Base-by-base conservation (phyloP, 441 rosid genomes). In the Brassica balearica region DNA sequence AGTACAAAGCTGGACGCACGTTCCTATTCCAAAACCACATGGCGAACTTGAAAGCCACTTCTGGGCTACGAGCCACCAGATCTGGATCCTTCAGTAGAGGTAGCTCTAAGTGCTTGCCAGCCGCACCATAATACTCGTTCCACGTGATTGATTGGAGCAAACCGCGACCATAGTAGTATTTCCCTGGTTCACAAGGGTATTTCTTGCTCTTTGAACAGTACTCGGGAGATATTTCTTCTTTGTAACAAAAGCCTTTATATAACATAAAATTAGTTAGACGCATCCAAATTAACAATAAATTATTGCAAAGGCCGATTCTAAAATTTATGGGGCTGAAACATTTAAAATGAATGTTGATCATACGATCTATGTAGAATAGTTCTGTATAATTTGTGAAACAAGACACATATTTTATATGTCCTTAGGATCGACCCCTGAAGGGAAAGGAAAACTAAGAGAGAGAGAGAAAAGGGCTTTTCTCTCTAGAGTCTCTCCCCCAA, bases 91-190 rank as follows among this genome's bases (percentile, higher is more conserved):
- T 82, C 60, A 87, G 72, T 23, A 88, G 80, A n/a, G 88, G 86
- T 29, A 89, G 70, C 2, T 85, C 82, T 0, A 86, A 69, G 69
- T 73, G 66, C 4, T 74, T 53, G 1, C 89, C 87, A 2, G 87
- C 88, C 0, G 90, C 86, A 46, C 92, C 91, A 20, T 87, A 87
- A 73, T 89, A 87, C 86, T 29, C 87, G 72, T 89, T 89, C 92
- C 91, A 89, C 10, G 85, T 83, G 23, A 86, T 81, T 43, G 76
- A 65, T 65, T 87, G 92, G 77, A 89, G 80, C 6, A 86, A 81
- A 27, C 92, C 87, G 1, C 91, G 86, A 12, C 92, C 89, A 12
- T 80, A 81, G 82, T 89, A 87, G 15, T 75, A 66, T 73, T 76
- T 38, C 0, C 62, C 77, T n/a, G 70, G 74, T 34, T 71, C 76